phyloP scores from a whole-genome alignment of 2,329 filamentous ascomycete species.

The Paecilomyces variotii region DNA sequence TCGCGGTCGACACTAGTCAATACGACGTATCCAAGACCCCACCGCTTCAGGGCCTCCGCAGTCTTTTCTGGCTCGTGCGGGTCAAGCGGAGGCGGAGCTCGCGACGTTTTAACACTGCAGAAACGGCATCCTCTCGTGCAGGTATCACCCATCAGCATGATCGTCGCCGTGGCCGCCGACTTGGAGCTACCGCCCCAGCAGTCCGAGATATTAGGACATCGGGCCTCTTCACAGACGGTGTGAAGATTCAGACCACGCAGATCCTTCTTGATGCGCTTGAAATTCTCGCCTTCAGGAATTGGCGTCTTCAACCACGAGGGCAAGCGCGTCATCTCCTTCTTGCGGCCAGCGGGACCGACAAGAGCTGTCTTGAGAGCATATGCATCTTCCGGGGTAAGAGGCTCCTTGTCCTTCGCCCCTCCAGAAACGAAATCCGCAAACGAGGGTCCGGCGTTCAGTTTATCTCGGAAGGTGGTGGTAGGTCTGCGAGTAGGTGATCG shows the following conservation, averaged over 20 bases:
- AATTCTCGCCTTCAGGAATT: conserved; percentile 78
- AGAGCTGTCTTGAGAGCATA: conserved; percentile 55
- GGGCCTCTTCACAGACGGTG: conserved; percentile 95
- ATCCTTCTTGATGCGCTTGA: conserved; percentile 91
- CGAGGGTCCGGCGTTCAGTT: conserved; percentile 56
- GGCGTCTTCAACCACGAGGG: conserved; percentile 95
- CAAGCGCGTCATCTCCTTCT: conserved; percentile 63
- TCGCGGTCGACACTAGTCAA: conserved; percentile 90
- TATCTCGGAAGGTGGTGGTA: conserved; percentile 52
- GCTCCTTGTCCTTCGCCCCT: conserved; percentile 27
- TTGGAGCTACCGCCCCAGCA: conserved; percentile 94
- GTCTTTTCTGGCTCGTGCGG: conserved; percentile 96
- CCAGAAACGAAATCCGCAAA: conserved; percentile 55
- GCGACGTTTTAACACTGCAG: conserved; percentile 89
- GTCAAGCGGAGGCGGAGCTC: conserved; percentile 70
- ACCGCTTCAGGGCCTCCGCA: conserved; percentile 81
- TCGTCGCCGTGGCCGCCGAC: conserved; percentile 86
- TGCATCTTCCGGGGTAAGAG: conserved; percentile 42
- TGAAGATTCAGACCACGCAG: conserved; percentile 81
- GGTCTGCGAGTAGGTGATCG: conserved; percentile 46
- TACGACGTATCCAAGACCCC: conserved; percentile 94
- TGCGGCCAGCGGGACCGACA: conserved; percentile 53
- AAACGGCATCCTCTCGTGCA: conserved; percentile 95
- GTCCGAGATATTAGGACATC: conserved; percentile 94
- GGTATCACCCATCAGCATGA: conserved; percentile 99